Evolutionary conservation across 164 flowering plant genomes (phyloP), one percentile per base, ranked within the genome.

Genomic region (Vitis amurensis): DNA sequence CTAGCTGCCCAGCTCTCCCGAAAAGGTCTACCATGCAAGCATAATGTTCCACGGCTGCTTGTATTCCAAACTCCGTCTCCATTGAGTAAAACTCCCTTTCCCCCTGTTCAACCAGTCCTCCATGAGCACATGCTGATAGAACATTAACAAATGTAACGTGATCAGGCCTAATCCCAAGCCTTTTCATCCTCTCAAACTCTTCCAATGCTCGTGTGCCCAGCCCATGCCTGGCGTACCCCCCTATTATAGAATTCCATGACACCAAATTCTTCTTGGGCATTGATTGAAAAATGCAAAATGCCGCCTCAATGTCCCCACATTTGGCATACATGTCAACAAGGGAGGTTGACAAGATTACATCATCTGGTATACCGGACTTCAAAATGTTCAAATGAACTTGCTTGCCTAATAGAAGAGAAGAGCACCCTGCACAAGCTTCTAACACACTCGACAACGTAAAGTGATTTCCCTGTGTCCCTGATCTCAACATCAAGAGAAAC

Each of bases 21-120:
- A 66, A 85, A 4, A 89, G 76, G 65, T 89, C 90, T 29, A 88
- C 91, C 89, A 89, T 83, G 64, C 90, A 86, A 1, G 88, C 81
- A 68, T 82, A 88, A 66, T 87, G 93, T 75, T 86, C 87, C 67
- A 75, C 51, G 59, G 52, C 81, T 64, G 87, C 61, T 67, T 61
- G 15, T 12, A 88, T 63, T 16, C 84, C 84, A 61, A 79, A 85
- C 56, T 59, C 65, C 1, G 58, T 65, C 11, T 31, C 75, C 91
- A 88, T 88, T 12, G 74, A 65, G 2, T 47, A 11, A 61, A 90
- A 90, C 31, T 66, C 51, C 62, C 27, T 73, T 72, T 76, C 85
- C 19, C 88, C 92, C 77, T 82, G 81, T 61, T 71, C 82, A 55
- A 85, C 77, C 71, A 80, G 56, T 48, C 91, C 92, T 17, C 82